Evolutionary conservation across 176 grass and related monocot species (phyloP).

Genomic region (Saccharum spontaneum): DNA sequence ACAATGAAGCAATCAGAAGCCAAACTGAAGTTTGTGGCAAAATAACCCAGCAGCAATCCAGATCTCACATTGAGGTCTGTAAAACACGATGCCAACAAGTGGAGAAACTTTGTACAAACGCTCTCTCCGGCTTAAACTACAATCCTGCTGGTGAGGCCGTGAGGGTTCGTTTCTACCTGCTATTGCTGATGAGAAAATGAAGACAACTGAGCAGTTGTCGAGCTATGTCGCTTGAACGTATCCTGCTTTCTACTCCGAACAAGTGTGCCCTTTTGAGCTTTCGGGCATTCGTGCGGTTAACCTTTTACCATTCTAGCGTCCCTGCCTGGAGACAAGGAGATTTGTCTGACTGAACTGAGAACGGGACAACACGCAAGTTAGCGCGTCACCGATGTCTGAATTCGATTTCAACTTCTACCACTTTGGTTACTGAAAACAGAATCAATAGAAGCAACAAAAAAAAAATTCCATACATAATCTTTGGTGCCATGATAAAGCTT

Average conservation of each 20-base stretch:
- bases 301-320: background rate
- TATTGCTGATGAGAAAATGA: background rate
- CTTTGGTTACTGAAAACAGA: background rate
- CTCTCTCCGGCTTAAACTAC: background rate
- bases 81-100: conserved; percentile 25
- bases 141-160: background rate
- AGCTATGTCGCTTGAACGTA: background rate
- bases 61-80: conserved; percentile 41
- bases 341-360: background rate
- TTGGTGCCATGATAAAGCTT: background rate
- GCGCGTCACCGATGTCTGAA: background rate
- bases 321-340: background rate
- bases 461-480: background rate
- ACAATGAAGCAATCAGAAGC: background rate
- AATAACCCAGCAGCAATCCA: conserved; percentile 25
- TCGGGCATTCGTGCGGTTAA: background rate
- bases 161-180: background rate
- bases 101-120: background rate
- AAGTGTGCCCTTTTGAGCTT: conserved; percentile 9
- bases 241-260: background rate
- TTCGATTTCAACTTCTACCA: background rate
- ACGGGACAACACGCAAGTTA: background rate
- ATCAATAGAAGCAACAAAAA: background rate
- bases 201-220: background rate
- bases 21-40: conserved; percentile 14